A percentile compares a stretch with the other conserved stretches of the same genome.
Conservation (phyloP, 1,284 basidiomycete genomes). For the Leccinum pachyderme region DNA sequence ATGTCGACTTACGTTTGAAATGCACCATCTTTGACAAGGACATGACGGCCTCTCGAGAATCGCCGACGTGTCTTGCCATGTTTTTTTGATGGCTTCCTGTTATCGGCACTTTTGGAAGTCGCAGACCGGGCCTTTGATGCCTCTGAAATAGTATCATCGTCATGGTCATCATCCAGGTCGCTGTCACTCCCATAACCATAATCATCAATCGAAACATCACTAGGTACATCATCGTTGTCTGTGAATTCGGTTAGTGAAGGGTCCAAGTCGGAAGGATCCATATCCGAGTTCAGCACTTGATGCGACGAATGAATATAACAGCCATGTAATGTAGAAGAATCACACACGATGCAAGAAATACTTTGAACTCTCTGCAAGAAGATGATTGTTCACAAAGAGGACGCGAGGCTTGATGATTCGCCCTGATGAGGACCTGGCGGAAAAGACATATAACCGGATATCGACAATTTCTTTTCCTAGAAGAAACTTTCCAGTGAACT, state of each 20-base stretch:
- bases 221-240: background rate
- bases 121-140: background rate
- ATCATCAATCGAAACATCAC: background rate
- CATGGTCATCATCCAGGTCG: background rate
- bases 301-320: background rate
- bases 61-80: background rate
- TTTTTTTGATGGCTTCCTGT: no score
- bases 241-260: background rate
- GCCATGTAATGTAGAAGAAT: background rate
- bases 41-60: background rate
- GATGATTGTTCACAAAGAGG: background rate
- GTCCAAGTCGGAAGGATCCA: background rate
- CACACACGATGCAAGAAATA: background rate
- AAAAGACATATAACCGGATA: background rate
- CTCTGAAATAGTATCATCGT: background rate
- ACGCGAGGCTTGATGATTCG: background rate
- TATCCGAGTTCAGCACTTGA: background rate
- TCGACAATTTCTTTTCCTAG: background rate
- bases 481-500: background rate
- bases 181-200: background rate
- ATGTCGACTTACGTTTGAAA: no score
- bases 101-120: background rate
- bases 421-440: background rate
- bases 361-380: background rate
- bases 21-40: no score